Conservation (phyloP, 768 basidiomycete genomes). For the Leucocoprinus leucothites region DNA sequence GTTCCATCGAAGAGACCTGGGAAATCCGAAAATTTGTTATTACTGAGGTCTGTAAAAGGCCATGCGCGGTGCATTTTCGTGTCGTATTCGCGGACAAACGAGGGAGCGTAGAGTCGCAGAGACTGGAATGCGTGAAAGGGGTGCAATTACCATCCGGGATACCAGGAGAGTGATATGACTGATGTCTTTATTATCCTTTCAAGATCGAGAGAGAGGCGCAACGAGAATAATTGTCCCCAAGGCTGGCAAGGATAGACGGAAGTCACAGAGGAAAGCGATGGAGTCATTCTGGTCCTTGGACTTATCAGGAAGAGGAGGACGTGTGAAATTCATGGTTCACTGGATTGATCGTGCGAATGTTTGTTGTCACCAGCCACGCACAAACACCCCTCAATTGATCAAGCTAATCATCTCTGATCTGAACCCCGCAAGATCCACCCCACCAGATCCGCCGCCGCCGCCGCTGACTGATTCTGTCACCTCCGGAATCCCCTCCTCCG, state of each 20-base stretch:
- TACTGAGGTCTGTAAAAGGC: slow-evolving; percentile 43
- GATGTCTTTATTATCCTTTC: slow-evolving; percentile 51
- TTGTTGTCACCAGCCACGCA: slow-evolving; percentile 17
- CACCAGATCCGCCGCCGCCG: slow-evolving; percentile 8
- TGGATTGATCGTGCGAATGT: too few species aligned
- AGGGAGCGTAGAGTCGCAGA: slow-evolving; percentile 57
- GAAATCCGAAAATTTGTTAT: slow-evolving; percentile 43
- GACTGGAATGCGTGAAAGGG: slow-evolving; percentile 38
- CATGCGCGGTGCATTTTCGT: slow-evolving; percentile 37
- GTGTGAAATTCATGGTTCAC: slow-evolving; percentile 43
- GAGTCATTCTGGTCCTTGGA: slow-evolving; percentile 25
- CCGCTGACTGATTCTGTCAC: too few species aligned
- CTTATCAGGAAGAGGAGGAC: slow-evolving; percentile 26
- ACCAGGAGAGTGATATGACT: slow-evolving; percentile 52
- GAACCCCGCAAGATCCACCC: slow-evolving; percentile 9
- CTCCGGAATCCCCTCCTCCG: too few species aligned
- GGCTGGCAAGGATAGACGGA: slow-evolving; percentile 70
- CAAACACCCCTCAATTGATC: slow-evolving; percentile 24
- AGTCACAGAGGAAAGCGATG: slow-evolving; percentile 46
- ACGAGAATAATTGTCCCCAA: slow-evolving; percentile 58
- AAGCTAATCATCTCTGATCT: slow-evolving; percentile 17
- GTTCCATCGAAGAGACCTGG: slow-evolving; percentile 51
- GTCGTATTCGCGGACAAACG: slow-evolving; percentile 34
- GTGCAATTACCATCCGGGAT: slow-evolving; percentile 44
- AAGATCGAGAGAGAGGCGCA: slow-evolving; percentile 65